Evolutionary conservation across 768 basidiomycete genomes (phyloP).

Genomic region (Gloeostereum incarnatum): DNA sequence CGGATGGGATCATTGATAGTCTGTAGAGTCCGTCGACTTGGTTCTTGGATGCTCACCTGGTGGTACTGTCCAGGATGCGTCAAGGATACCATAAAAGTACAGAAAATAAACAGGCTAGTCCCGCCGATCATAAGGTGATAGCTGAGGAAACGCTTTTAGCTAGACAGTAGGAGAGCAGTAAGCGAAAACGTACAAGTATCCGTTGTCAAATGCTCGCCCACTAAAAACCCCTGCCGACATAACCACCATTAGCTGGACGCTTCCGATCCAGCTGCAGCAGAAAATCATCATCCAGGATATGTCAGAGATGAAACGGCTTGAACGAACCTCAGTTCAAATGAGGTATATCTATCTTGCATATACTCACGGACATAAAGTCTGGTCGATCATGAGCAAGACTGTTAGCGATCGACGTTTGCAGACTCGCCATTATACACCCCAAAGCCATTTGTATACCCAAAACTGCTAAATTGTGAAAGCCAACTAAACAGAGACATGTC

Average conservation of each 20-base stretch:
- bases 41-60: conserved; percentile 14
- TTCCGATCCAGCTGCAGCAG: conserved; percentile 22
- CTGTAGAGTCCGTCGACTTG: background rate
- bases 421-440: conserved; percentile 18
- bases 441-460: conserved; percentile 15
- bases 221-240: conserved; percentile 16
- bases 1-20: conserved; percentile 1
- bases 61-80: conserved; percentile 22
- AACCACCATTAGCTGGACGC: conserved; percentile 21
- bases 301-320: conserved; percentile 1
- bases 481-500: background rate
- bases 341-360: background rate
- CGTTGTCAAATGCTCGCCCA: conserved; percentile 22
- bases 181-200: conserved; percentile 26
- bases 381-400: conserved; percentile 1
- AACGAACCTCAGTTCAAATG: conserved; percentile 1
- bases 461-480: background rate
- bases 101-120: conserved; percentile 16
- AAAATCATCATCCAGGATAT: background rate
- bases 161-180: conserved; percentile 22
- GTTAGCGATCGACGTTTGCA: background rate
- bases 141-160: conserved; percentile 1
- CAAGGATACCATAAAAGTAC: conserved; percentile 25
- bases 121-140: conserved; percentile 16
- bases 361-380: background rate